Conservation (phyloP, 2,329 filamentous ascomycete species). For the Phialocephala subalpina region DNA sequence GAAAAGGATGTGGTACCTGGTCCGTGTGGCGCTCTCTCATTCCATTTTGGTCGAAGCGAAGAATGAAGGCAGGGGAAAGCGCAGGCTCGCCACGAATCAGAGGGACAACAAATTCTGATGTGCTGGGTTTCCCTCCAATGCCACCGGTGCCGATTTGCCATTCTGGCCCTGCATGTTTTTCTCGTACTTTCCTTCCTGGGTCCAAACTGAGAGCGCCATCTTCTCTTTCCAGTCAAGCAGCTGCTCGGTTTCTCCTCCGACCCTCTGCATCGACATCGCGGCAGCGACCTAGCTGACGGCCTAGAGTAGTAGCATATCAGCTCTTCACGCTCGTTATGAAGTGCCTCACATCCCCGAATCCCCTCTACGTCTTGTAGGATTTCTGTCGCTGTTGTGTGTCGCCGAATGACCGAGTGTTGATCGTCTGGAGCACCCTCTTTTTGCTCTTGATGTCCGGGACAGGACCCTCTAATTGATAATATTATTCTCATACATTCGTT, state of each 20-base stretch:
- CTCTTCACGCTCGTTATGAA: conserved; percentile 1
- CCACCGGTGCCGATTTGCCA: too few relatives aligned
- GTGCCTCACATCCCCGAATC: background rate
- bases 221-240: background rate
- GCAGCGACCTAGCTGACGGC: background rate
- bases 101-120: background rate
- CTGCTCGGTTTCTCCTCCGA: background rate
- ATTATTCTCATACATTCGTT: background rate
- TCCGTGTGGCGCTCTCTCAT: too few relatives aligned
- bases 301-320: background rate
- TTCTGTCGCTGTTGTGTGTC: background rate
- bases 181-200: background rate
- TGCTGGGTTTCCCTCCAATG: background rate
- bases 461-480: background rate
- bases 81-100: too few relatives aligned
- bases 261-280: background rate
- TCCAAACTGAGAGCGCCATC: background rate
- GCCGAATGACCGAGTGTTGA: background rate
- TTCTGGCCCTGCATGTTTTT: background rate
- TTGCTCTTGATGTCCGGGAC: background rate
- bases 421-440: background rate
- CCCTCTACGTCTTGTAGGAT: background rate
- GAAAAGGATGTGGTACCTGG: background rate
- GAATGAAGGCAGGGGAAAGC: too few relatives aligned
- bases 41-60: background rate